A percentile compares a stretch with the other conserved stretches of the same genome.
Evolutionary conservation across 371 early-diverging fungal species (phyloP).

Genomic region (Mortierella sp.): DNA sequence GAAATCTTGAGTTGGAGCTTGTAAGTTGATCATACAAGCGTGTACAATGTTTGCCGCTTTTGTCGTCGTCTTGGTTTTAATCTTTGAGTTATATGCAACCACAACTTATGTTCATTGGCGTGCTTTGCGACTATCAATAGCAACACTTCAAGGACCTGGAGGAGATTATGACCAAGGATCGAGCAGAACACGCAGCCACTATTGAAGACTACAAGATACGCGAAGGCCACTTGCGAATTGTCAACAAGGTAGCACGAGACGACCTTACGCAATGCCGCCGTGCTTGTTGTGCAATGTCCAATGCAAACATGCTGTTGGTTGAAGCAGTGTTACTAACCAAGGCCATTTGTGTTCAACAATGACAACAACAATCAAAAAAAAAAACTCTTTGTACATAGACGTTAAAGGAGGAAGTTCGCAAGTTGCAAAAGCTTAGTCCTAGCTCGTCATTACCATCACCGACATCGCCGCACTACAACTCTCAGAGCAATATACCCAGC

Average conservation of each 20-base stretch:
- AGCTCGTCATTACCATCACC: conserved; percentile 39
- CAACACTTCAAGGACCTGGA: conserved; percentile 43
- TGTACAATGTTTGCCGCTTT: background rate
- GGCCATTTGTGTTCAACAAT: background rate
- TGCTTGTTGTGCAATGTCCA: too few species aligned
- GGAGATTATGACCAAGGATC: conserved; percentile 29
- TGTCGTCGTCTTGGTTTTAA: background rate
- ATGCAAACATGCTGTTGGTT: too few species aligned
- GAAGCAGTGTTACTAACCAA: too few species aligned
- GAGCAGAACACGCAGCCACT: conserved; percentile 52
- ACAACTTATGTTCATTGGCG: background rate
- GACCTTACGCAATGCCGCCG: background rate
- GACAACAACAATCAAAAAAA: background rate
- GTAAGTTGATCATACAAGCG: conserved; percentile 13
- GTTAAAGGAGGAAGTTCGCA: conserved; percentile 74
- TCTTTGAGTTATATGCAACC: background rate
- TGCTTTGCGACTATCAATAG: background rate
- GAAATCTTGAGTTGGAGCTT: conserved; percentile 29
- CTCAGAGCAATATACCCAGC: conserved; percentile 17
- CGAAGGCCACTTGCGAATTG: conserved; percentile 74
- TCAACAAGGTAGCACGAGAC: conserved; percentile 66
- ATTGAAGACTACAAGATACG: conserved; percentile 71
- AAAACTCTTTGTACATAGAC: conserved; percentile 55
- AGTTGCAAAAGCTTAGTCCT: conserved; percentile 30
- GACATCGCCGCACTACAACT: conserved; percentile 24